These are phyloP conservation scores for Sequoia sempervirens DNA, from an alignment of 75 land plant species.

Conservation along the genomic window DNA sequence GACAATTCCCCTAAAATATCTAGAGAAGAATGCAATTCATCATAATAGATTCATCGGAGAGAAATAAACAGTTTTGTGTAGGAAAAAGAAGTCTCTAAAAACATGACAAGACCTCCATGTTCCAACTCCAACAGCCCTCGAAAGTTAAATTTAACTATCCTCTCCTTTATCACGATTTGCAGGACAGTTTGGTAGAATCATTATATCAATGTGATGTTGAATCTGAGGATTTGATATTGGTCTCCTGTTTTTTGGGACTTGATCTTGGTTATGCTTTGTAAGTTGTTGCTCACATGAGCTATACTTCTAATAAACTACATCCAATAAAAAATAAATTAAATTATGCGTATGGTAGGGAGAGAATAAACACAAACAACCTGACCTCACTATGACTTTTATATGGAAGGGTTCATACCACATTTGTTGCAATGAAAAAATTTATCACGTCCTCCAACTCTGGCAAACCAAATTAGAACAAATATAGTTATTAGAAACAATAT, in stretches of 20 bases:
- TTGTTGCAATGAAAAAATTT: slow-evolving; percentile 88
- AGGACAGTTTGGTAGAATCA: too few relatives aligned
- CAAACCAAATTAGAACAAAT: neutral
- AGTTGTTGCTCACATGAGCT: too few relatives aligned
- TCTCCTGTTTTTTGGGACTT: too few relatives aligned
- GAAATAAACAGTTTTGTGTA: neutral
- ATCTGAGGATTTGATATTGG: too few relatives aligned
- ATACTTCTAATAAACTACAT: too few relatives aligned
- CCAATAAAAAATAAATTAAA: too few relatives aligned
- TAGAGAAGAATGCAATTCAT: neutral
- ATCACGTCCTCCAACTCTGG: slow-evolving; percentile 81
- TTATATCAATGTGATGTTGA: too few relatives aligned
- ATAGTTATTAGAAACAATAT: neutral
- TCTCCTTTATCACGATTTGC: too few relatives aligned
- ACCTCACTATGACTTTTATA: neutral
- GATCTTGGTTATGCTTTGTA: too few relatives aligned
- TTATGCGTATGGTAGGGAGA: neutral
- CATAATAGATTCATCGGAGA: neutral
- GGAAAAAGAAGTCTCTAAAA: neutral
- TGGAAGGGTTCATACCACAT: slow-evolving; percentile 51
- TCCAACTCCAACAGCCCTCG: neutral
- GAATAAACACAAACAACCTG: neutral
- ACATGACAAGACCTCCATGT: neutral
- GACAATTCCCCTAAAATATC: neutral
- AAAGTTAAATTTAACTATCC: too few relatives aligned